Evolutionary conservation across 768 basidiomycete genomes (phyloP), one percentile per base, ranked within the genome.

Genomic region (Leccinum subgranulosum): DNA sequence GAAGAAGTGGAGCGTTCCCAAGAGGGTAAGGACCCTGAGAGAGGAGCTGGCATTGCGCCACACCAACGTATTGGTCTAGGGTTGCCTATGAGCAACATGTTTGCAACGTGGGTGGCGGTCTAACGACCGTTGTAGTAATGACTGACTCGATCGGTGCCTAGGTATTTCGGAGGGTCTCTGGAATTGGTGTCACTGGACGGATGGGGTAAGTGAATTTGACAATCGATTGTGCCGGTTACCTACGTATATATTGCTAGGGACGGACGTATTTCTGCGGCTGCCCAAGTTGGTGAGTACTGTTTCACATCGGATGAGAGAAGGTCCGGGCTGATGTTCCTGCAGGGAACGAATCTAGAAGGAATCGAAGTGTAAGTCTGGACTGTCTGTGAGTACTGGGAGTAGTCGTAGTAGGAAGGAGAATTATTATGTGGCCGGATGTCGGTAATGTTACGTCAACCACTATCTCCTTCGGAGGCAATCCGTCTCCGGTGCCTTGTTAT

Each of bases 11-110:
- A 31, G 62, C 62, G 61, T 31, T 66, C 71, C 39, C 62, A 43
- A 54, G 58, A 60, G 41, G 53, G 60, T 31, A 63, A 72, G 29
- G 73, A 77, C 59, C 76, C 76, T 25, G 80, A 81, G 55, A 72
- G 73, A 25, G 74, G 75, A 39, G 77, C 75, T 10, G 77, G 77
- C 4, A 76, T 80, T 36, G 79, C 77, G 29, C 75, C 75, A 7
- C 87, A 87, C 69, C 81, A 81, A 47, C 78, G 81, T 45, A 88
- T 93, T 55, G 92, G 92, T 3, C 86, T 94, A 47, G 92, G 92
- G 6, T 73, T 94, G 19, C 90, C 92, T 0, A 91, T 94, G 90
- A 90, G 92, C 69, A 88, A 91, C 65, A 92, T 94, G 34, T 93
- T 85, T 71, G 85, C 92, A 57, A 92, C 86, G 82, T 90, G 64